Percentiles rank a stretch among this genome's conserved stretches.
Conservation (phyloP, 2,329 filamentous ascomycete genomes). For the Rugonectria rugulosa region DNA sequence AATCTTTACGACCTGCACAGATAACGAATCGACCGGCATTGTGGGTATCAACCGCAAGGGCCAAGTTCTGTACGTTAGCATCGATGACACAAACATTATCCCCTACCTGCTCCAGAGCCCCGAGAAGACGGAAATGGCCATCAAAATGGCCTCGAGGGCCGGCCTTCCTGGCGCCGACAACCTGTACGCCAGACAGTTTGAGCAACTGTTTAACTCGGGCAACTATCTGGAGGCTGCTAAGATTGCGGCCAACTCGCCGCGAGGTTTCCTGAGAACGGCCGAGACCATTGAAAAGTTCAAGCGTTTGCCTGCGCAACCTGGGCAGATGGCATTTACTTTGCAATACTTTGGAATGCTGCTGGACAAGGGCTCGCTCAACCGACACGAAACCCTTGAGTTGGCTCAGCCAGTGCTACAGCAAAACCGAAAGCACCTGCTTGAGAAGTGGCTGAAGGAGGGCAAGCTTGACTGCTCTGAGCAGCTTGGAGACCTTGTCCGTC, state of each 20-base stretch:
- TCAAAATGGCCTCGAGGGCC: conserved; percentile 94
- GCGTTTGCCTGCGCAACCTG: conserved; percentile 78
- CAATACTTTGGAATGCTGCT: conserved; percentile 98
- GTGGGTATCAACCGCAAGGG: conserved; percentile 97
- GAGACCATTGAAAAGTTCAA: conserved; percentile 98
- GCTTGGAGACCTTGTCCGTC: conserved; percentile 90
- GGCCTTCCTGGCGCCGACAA: conserved; percentile 94
- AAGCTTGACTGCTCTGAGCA: conserved; percentile 97
- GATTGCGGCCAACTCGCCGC: conserved; percentile 94
- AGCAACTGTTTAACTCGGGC: conserved; percentile 80
- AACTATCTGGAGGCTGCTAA: conserved; percentile 91
- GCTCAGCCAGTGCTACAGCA: conserved; percentile 92
- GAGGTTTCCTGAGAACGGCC: conserved; percentile 91
- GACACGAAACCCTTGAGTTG: conserved; percentile 92
- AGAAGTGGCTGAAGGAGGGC: conserved; percentile 97
- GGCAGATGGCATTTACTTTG: conserved; percentile 91
- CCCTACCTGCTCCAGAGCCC: conserved; percentile 97
- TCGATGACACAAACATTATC: conserved; percentile 91
- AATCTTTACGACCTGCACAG: conserved; percentile 92
- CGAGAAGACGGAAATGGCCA: conserved; percentile 89
- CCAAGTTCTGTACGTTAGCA: conserved; percentile 91
- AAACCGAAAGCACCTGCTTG: conserved; percentile 92
- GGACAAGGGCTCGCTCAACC: conserved; percentile 93
- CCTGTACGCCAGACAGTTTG: conserved; percentile 91
- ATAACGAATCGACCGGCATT: conserved; percentile 85